Evolutionary conservation across 2,329 filamentous ascomycete species (phyloP).

Genomic region (Fusarium armeniacum): DNA sequence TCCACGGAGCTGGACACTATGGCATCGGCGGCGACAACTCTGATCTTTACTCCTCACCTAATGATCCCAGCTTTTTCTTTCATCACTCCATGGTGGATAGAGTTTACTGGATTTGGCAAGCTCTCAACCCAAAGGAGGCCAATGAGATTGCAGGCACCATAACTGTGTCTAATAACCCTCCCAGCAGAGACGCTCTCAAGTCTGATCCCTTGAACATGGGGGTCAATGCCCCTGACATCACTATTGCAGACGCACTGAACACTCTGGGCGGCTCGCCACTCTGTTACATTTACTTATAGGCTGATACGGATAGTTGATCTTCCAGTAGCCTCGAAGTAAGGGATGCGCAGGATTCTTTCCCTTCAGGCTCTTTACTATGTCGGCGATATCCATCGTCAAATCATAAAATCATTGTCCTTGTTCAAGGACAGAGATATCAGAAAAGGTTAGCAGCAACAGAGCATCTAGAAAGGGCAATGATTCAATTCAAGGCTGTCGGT

Average conservation of each 20-base stretch:
- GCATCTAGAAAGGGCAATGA: no score
- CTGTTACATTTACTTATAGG: constrained; percentile 5
- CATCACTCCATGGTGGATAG: constrained; percentile 26
- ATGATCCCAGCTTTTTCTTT: constrained; percentile 14
- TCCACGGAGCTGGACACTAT: constrained; percentile 20
- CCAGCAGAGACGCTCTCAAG: constrained; percentile 6
- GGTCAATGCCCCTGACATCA: constrained; percentile 2
- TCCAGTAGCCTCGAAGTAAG: not conserved
- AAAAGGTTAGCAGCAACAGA: no score
- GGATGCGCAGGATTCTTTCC: no score
- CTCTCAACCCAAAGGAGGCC: constrained; percentile 6
- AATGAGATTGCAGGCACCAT: constrained; percentile 16
- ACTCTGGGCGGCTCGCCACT: not conserved
- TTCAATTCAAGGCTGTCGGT: no score
- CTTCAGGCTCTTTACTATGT: no score
- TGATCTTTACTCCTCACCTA: constrained; percentile 15
- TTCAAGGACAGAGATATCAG: no score
- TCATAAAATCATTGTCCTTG: no score
- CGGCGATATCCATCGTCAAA: no score
- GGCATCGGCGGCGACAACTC: constrained; percentile 10
- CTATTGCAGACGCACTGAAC: not conserved
- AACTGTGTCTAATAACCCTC: constrained; percentile 6
- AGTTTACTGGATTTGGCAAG: constrained; percentile 24
- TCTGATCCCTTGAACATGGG: constrained; percentile 14
- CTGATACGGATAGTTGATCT: fast-evolving